phyloP scores from a whole-genome alignment of 176 grass and related monocot species.

The Oryza meridionalis region DNA sequence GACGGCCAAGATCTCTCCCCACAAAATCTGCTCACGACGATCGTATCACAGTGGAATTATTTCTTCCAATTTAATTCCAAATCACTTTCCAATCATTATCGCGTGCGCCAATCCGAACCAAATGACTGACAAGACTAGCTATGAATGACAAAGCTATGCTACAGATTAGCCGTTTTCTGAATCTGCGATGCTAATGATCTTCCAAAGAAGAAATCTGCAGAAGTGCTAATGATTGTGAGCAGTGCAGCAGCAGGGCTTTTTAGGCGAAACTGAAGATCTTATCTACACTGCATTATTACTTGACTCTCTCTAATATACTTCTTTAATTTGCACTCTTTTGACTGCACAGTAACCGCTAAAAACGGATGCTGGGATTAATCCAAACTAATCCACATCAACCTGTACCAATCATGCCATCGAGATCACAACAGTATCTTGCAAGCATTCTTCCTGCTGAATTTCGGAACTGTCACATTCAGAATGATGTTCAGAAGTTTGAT shows the following conservation, averaged over 20 bases:
- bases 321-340: background rate
- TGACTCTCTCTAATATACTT: background rate
- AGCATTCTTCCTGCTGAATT: background rate
- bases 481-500: too few relatives aligned
- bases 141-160: background rate
- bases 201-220: background rate
- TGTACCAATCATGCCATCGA: constrained; percentile 13
- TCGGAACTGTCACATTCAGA: background rate
- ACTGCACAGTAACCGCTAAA: constrained; percentile 7
- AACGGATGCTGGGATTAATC: background rate
- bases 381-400: constrained; percentile 11
- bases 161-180: background rate
- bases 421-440: background rate
- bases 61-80: background rate
- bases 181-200: background rate
- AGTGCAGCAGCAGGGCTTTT: background rate
- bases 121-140: background rate
- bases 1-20: background rate
- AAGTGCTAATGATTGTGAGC: constrained; percentile 8
- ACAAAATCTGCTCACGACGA: background rate
- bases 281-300: background rate
- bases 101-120: background rate
- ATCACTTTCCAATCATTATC: background rate
- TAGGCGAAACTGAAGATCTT: background rate
- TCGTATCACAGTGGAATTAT: background rate